These are phyloP conservation scores for Septoria petroselini DNA, from an alignment of 2,329 filamentous ascomycete species.

Conservation along the genomic window DNA sequence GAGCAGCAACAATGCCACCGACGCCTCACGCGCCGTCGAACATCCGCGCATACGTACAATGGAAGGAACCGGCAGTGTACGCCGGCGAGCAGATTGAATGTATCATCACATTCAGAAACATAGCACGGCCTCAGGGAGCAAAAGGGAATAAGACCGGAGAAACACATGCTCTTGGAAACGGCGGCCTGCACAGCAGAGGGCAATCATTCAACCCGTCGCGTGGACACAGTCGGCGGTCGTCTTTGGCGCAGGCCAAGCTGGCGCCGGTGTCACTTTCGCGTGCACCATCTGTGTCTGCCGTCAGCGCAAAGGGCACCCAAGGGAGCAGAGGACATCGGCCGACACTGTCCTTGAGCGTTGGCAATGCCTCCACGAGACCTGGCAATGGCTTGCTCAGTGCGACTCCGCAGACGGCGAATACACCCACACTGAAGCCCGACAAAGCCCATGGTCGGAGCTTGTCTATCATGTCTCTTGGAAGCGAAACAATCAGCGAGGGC, in stretches of 20 bases:
- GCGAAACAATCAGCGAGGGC: conserved; percentile 38
- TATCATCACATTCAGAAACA: conserved; percentile 93
- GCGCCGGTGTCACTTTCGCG: conserved; percentile 16
- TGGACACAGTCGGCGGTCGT: conserved; percentile 28
- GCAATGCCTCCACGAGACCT: conserved; percentile 32
- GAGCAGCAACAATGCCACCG: conserved; percentile 14
- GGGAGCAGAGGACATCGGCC: conserved; percentile 59
- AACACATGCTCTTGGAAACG: conserved; percentile 33
- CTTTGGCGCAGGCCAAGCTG: conserved; percentile 24
- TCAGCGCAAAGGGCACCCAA: conserved; percentile 23
- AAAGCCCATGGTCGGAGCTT: conserved; percentile 48
- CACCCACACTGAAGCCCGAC: conserved; percentile 45
- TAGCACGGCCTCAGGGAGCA: conserved; percentile 46
- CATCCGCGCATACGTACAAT: conserved; percentile 92
- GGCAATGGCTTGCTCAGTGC: conserved; percentile 27
- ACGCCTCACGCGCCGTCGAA: conserved; percentile 51
- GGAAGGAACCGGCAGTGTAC: conserved; percentile 92
- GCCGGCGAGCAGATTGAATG: conserved; percentile 94
- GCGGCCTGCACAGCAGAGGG: conserved; percentile 22
- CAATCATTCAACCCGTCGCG: conserved; percentile 17
- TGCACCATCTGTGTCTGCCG: conserved; percentile 23
- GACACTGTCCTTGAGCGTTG: conserved; percentile 59
- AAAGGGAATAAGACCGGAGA: conserved; percentile 20
- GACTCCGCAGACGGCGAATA: conserved; percentile 22
- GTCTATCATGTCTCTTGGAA: conserved; percentile 51